Conservation (phyloP, 371 early-diverging fungal species). For the Blakeslea trispora region DNA sequence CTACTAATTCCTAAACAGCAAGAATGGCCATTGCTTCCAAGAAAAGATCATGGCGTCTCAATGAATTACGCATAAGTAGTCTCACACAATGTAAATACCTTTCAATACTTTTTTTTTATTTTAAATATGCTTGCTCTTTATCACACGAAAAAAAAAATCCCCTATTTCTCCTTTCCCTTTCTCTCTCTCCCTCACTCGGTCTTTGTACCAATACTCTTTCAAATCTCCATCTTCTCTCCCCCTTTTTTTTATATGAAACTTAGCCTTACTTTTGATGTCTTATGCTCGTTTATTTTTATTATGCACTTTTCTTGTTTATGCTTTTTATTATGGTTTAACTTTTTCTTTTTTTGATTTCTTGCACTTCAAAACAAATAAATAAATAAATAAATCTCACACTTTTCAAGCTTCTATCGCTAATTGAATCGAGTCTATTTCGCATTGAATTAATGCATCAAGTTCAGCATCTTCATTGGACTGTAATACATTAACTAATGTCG, state of each 20-base stretch:
- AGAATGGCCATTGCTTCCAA: constrained; percentile 15
- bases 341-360: too few relatives aligned
- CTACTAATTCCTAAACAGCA: constrained; percentile 15
- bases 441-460: neutral
- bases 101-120: neutral
- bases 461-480: neutral
- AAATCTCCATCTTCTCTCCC: neutral
- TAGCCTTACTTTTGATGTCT: neutral
- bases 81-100: constrained; percentile 1
- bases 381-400: too few relatives aligned
- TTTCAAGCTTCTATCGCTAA: too few relatives aligned
- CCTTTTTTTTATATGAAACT: neutral
- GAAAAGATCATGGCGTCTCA: constrained; percentile 33
- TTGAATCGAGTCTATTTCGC: neutral
- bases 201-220: neutral
- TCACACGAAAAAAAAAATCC: neutral
- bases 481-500: neutral
- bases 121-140: neutral
- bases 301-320: neutral
- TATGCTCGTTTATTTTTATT: neutral
- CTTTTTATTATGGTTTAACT: too few relatives aligned
- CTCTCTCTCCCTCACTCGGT: neutral
- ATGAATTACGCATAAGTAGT: constrained; percentile 19
- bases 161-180: neutral
- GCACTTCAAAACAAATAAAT: too few relatives aligned